Percentiles rank a stretch among this genome's conserved stretches.
Conservation (phyloP, 78 protist genomes). For the Dictyostelium capitatum region DNA sequence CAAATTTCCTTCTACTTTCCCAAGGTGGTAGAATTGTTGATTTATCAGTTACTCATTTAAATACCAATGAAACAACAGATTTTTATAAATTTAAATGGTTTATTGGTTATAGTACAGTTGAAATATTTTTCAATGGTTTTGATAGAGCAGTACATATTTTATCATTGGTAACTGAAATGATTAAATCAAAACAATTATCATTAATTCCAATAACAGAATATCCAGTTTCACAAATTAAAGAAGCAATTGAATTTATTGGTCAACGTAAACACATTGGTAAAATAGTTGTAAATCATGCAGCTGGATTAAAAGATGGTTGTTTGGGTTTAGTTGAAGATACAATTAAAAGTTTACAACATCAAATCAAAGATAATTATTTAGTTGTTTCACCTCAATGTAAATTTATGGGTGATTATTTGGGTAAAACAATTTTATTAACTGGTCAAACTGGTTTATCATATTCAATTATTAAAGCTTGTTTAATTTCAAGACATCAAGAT, state of each 20-base stretch:
- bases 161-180: slow-evolving; percentile 13
- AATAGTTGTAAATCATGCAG: slow-evolving; percentile 45
- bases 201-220: slow-evolving; percentile 31
- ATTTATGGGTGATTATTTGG: background rate
- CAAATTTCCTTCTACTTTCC: slow-evolving; percentile 20
- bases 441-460: slow-evolving; percentile 69
- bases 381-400: background rate
- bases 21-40: slow-evolving; percentile 77
- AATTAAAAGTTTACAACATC: too few relatives aligned
- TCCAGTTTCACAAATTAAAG: slow-evolving; percentile 27
- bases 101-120: slow-evolving; percentile 16
- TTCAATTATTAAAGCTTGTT: slow-evolving; percentile 23
- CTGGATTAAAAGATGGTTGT: background rate
- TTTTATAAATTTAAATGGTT: slow-evolving; percentile 22
- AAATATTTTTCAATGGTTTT: slow-evolving; percentile 1
- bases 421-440: slow-evolving; percentile 17
- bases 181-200: background rate
- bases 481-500: background rate
- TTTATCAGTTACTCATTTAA: slow-evolving; percentile 43
- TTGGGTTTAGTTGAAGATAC: too few relatives aligned
- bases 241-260: slow-evolving; percentile 43
- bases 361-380: slow-evolving; percentile 2
- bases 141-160: background rate
- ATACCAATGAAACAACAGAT: slow-evolving; percentile 26
- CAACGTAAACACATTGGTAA: slow-evolving; percentile 66